Evolutionary conservation across 495 filamentous ascomycete species (phyloP).

Genomic region (Bacidia gigantensis): DNA sequence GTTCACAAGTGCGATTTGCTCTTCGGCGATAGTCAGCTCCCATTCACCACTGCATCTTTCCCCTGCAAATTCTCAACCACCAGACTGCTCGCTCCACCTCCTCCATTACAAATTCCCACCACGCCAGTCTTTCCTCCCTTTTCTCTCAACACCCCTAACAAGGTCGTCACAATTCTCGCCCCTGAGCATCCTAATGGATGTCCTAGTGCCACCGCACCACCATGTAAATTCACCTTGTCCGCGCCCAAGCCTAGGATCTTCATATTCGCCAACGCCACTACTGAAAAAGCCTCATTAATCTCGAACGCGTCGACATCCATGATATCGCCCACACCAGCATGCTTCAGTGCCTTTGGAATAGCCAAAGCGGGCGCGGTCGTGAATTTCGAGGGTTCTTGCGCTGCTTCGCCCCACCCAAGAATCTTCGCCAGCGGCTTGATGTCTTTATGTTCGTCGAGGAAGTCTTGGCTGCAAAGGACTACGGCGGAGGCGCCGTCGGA

Average conservation of each 20-base stretch:
- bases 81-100: slow-evolving; percentile 82
- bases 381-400: slow-evolving; percentile 79
- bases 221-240: slow-evolving; percentile 89
- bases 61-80: slow-evolving; percentile 57
- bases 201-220: slow-evolving; percentile 88
- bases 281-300: slow-evolving; percentile 98
- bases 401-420: slow-evolving; percentile 91
- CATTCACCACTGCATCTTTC: slow-evolving; percentile 3
- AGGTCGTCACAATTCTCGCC: slow-evolving; percentile 82
- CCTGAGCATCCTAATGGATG: slow-evolving; percentile 90
- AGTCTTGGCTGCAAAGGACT: slow-evolving; percentile 80
- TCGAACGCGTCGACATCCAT: slow-evolving; percentile 81
- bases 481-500: slow-evolving; percentile 87
- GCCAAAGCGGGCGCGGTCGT: slow-evolving; percentile 90
- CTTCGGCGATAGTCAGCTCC: neutral
- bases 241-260: slow-evolving; percentile 67
- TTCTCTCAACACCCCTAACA: slow-evolving; percentile 76
- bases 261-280: slow-evolving; percentile 90
- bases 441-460: slow-evolving; percentile 63
- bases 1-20: neutral
- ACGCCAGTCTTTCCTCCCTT: slow-evolving; percentile 86
- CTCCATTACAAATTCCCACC: slow-evolving; percentile 95
- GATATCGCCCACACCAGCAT: slow-evolving; percentile 54
- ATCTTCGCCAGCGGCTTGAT: slow-evolving; percentile 91
- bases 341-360: slow-evolving; percentile 90